phyloP scores from a whole-genome alignment of 768 basidiomycete species.

The Pleurotus sapidus region DNA sequence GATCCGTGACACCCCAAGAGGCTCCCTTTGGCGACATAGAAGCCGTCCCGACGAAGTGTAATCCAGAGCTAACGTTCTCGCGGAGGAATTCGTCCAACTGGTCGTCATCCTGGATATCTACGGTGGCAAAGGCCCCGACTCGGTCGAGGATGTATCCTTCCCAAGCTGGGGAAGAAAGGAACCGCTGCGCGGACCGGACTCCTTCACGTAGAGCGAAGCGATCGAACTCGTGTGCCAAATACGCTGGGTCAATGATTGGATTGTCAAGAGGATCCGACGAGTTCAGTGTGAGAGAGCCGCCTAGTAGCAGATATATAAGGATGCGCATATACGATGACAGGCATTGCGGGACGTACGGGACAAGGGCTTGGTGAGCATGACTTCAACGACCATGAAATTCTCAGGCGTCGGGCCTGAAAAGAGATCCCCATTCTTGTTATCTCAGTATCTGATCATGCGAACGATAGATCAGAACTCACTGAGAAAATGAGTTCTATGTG shows the following conservation, averaged over 20 bases:
- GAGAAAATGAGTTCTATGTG: slow-evolving; percentile 19
- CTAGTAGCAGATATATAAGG: slow-evolving; percentile 14
- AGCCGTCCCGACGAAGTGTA: slow-evolving; percentile 22
- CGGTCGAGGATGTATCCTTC: slow-evolving; percentile 14
- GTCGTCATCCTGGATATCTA: slow-evolving; percentile 1
- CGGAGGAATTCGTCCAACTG: slow-evolving; percentile 13
- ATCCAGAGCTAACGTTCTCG: slow-evolving; percentile 9
- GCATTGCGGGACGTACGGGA: slow-evolving; percentile 25
- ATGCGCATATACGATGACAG: neutral
- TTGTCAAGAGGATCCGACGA: slow-evolving; percentile 42
- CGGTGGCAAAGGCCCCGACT: slow-evolving; percentile 4
- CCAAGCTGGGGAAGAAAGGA: slow-evolving; percentile 19
- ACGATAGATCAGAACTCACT: slow-evolving; percentile 11
- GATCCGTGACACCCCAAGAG: slow-evolving; percentile 27
- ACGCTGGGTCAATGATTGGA: slow-evolving; percentile 49
- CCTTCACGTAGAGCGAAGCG: slow-evolving; percentile 22
- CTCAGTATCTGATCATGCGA: neutral
- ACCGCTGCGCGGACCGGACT: slow-evolving; percentile 18
- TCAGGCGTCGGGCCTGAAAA: slow-evolving; percentile 19
- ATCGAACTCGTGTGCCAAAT: slow-evolving; percentile 32
- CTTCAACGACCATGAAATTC: slow-evolving; percentile 24
- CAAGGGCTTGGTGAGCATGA: slow-evolving; percentile 27
- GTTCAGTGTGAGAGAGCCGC: slow-evolving; percentile 34
- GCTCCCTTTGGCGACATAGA: slow-evolving; percentile 22
- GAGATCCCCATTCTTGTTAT: neutral